Percentiles rank a stretch among this genome's conserved stretches.
Conservation (phyloP, 768 basidiomycete species). For the Russula sp. region DNA sequence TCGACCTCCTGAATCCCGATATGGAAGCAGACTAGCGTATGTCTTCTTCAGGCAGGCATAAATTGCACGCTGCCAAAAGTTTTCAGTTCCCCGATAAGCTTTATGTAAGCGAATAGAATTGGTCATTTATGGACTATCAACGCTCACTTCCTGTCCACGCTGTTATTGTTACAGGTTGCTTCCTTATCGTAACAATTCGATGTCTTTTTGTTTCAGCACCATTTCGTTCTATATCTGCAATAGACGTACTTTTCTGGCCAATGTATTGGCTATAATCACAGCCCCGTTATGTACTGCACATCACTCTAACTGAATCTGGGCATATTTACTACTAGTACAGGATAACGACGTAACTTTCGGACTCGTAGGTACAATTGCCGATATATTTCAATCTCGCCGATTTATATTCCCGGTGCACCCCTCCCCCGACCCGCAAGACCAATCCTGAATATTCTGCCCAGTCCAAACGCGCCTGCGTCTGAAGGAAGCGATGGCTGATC, state of each 20-base stretch:
- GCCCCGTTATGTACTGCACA: background rate
- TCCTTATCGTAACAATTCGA: background rate
- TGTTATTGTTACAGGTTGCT: background rate
- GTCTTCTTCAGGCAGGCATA: too few relatives aligned
- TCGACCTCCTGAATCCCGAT: too few relatives aligned
- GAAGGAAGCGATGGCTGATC: slow-evolving; percentile 20
- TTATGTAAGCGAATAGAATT: too few relatives aligned
- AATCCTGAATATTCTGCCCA: slow-evolving; percentile 40
- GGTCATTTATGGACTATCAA: too few relatives aligned
- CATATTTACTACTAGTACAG: background rate
- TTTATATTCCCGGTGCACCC: background rate
- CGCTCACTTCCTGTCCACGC: too few relatives aligned
- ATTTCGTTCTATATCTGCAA: background rate
- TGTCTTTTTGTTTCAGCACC: background rate
- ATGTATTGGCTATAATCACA: background rate
- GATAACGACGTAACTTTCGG: background rate
- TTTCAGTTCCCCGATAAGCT: too few relatives aligned
- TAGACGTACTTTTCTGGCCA: background rate
- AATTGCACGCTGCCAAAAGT: too few relatives aligned
- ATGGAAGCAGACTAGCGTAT: too few relatives aligned
- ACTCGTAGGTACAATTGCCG: background rate
- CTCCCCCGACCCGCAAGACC: slow-evolving; percentile 54
- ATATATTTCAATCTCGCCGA: background rate
- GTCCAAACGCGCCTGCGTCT: slow-evolving; percentile 18
- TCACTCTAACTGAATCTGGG: background rate